Conservation (phyloP, 768 basidiomycete species). For the Suillus alpinus region DNA sequence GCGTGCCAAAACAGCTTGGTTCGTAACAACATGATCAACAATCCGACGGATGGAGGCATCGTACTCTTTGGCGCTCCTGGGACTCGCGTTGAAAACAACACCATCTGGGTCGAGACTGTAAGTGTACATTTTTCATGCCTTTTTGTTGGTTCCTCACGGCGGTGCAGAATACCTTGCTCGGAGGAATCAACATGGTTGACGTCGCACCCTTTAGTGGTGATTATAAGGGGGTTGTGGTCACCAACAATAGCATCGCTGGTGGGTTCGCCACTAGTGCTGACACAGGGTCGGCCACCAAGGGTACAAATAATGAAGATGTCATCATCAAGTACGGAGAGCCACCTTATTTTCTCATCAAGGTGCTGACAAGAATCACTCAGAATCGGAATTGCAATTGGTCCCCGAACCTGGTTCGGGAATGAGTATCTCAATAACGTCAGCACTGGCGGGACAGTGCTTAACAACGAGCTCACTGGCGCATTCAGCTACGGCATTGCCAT, state of each 20-base stretch:
- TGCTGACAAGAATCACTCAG: slow-evolving; percentile 33
- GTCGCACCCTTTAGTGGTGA: slow-evolving; percentile 65
- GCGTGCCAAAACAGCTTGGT: slow-evolving; percentile 62
- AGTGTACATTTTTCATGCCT: slow-evolving; percentile 19
- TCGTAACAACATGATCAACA: slow-evolving; percentile 66
- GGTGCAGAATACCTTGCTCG: slow-evolving; percentile 60
- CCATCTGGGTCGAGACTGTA: slow-evolving; percentile 68
- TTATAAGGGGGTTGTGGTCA: slow-evolving; percentile 62
- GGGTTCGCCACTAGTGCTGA: slow-evolving; percentile 57
- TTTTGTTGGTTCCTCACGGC: background rate
- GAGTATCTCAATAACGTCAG: slow-evolving; percentile 53
- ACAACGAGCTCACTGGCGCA: slow-evolving; percentile 62
- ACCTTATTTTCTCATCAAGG: background rate
- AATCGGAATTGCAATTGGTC: slow-evolving; percentile 79
- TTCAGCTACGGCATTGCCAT: slow-evolving; percentile 75
- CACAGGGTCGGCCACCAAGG: slow-evolving; percentile 41
- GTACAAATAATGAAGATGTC: slow-evolving; percentile 54
- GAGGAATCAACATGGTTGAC: slow-evolving; percentile 80
- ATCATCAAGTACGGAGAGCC: slow-evolving; percentile 62
- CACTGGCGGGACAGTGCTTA: slow-evolving; percentile 48
- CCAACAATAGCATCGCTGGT: slow-evolving; percentile 64
- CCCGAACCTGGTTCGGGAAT: slow-evolving; percentile 72
- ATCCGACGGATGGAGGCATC: slow-evolving; percentile 78
- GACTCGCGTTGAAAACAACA: slow-evolving; percentile 71
- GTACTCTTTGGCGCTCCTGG: slow-evolving; percentile 78